Conservation (phyloP, 148 eudicot species). For the Pharnaceum exiguum region DNA sequence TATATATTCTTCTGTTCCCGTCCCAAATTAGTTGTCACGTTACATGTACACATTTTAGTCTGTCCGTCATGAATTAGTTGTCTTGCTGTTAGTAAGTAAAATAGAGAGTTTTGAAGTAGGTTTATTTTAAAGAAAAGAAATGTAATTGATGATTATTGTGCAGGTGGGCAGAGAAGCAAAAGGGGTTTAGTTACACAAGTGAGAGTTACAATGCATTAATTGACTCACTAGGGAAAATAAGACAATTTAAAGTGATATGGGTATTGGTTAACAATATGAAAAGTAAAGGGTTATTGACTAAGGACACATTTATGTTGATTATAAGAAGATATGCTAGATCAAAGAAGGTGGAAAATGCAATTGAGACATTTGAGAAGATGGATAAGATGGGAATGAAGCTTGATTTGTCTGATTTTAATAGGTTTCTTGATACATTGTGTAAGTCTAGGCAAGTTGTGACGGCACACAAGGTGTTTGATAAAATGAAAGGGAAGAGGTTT, state of each 20-base stretch:
- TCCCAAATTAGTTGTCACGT: too few species aligned
- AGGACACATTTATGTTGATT: constrained; percentile 63
- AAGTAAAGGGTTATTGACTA: constrained; percentile 38
- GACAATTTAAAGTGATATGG: constrained; percentile 74
- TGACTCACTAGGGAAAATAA: constrained; percentile 76
- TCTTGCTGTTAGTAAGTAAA: too few species aligned
- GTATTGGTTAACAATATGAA: constrained; percentile 57
- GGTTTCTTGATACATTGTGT: constrained; percentile 54
- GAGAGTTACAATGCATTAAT: constrained; percentile 64
- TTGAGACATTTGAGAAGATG: constrained; percentile 66
- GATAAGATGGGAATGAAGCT: constrained; percentile 47
- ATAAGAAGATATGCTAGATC: constrained; percentile 71
- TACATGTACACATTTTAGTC: too few species aligned
- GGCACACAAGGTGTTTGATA: constrained; percentile 78
- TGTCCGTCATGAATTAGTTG: too few species aligned
- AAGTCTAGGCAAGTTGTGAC: constrained; percentile 59
- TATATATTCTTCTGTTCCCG: too few species aligned
- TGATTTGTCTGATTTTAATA: constrained; percentile 57
- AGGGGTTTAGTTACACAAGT: constrained; percentile 39
- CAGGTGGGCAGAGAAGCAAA: constrained; percentile 75
- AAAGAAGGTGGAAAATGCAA: constrained; percentile 62
- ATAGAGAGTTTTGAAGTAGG: too few species aligned
- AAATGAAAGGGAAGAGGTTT: constrained; percentile 59
- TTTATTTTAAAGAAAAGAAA: too few species aligned
- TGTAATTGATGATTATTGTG: too few species aligned